A percentile compares a stretch with the other conserved stretches of the same genome.
These are phyloP conservation scores for Aspergillus ellipticus DNA, from an alignment of 495 filamentous ascomycete genomes.

Conservation along the genomic window DNA sequence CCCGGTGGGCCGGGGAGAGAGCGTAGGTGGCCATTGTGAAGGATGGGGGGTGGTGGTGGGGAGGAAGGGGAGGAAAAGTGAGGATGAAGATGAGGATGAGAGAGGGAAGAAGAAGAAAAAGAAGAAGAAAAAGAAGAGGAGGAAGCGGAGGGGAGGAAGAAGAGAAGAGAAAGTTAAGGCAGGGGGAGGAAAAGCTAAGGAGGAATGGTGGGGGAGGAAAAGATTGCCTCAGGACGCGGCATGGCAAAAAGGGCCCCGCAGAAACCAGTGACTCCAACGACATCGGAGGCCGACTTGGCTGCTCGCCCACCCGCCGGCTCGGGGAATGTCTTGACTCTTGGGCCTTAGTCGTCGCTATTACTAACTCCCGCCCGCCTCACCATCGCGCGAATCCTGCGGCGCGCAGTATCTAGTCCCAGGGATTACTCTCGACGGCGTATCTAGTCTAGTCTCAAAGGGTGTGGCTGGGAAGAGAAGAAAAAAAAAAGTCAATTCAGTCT, in stretches of 20 bases:
- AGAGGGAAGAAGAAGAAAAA: constrained; percentile 16
- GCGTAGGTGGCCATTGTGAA: constrained; percentile 68
- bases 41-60: constrained; percentile 11
- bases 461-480: too few species aligned
- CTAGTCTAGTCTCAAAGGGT: too few species aligned
- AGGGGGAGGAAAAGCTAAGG: constrained; percentile 7
- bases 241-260: constrained; percentile 7
- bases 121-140: constrained; percentile 4
- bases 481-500: too few species aligned
- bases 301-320: neutral
- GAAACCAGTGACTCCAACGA: too few species aligned
- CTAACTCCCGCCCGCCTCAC: neutral
- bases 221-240: constrained; percentile 17
- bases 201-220: constrained; percentile 1
- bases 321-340: neutral
- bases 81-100: constrained; percentile 11
- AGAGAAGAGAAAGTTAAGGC: constrained; percentile 8
- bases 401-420: too few species aligned
- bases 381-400: too few species aligned
- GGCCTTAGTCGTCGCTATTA: neutral
- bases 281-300: constrained; percentile 16
- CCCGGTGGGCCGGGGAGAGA: constrained; percentile 82
- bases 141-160: constrained; percentile 4
- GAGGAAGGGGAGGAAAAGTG: constrained; percentile 8
- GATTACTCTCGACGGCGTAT: too few species aligned